Conservation (phyloP, 1,284 basidiomycete genomes). For the Moesziomyces sp. region DNA sequence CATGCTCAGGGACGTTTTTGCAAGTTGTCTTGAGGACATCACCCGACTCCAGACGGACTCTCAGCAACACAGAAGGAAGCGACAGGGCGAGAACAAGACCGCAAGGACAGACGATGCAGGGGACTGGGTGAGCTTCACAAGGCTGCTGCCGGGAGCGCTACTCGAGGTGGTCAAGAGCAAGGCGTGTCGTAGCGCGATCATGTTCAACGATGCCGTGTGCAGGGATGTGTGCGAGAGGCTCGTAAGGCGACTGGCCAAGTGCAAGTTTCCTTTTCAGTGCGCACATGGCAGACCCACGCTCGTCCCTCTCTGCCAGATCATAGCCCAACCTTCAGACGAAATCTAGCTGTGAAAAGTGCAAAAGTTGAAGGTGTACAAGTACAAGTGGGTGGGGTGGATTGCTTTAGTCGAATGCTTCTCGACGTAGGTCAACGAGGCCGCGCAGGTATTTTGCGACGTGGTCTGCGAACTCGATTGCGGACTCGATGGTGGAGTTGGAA, state of each 20-base stretch:
- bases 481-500: conserved; percentile 33
- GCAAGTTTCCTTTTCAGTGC: conserved; percentile 89
- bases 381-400: conserved; percentile 8
- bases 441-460: conserved; percentile 22
- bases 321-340: not conserved
- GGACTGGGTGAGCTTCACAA: conserved; percentile 14
- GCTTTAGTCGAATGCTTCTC: conserved; percentile 27
- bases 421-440: conserved; percentile 36
- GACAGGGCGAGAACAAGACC: too few species aligned
- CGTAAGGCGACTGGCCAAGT: conserved; percentile 76
- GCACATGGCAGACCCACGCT: conserved; percentile 77
- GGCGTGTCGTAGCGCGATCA: conserved; percentile 42
- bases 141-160: conserved; percentile 12
- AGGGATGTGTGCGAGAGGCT: conserved; percentile 77
- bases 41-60: too few species aligned
- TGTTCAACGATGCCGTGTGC: conserved; percentile 89
- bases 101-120: too few species aligned
- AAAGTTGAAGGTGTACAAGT: conserved; percentile 1
- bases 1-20: conserved; percentile 9
- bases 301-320: conserved; percentile 29
- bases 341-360: too few species aligned
- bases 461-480: conserved; percentile 31
- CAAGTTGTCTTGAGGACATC: conserved; percentile 9
- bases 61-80: too few species aligned
- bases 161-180: conserved; percentile 27